Conservation (phyloP, 2,329 filamentous ascomycete species). For the Exophiala dermatitidis region DNA sequence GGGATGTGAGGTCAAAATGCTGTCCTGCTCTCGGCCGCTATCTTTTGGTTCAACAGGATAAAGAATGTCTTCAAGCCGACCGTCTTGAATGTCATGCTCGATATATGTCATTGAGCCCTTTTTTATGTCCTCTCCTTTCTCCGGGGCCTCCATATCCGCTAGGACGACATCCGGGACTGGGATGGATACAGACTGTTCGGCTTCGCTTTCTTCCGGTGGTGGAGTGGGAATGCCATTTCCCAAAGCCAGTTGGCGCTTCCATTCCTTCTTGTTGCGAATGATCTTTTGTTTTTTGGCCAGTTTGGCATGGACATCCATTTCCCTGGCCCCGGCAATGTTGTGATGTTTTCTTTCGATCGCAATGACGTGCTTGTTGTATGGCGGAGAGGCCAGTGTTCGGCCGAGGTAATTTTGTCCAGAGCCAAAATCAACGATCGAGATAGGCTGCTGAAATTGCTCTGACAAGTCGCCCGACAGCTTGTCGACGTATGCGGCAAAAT, state of each 20-base stretch:
- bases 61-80: conserved; percentile 34
- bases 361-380: conserved; percentile 79
- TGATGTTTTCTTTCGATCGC: conserved; percentile 82
- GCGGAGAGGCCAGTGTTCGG: conserved; percentile 71
- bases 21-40: background rate
- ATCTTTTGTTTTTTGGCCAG: conserved; percentile 65
- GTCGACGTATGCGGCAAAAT: conserved; percentile 82
- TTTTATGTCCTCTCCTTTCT: background rate
- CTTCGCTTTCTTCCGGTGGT: conserved; percentile 4
- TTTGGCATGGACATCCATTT: conserved; percentile 75
- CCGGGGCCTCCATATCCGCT: background rate
- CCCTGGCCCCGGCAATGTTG: conserved; percentile 78
- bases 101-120: conserved; percentile 38
- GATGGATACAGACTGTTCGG: background rate
- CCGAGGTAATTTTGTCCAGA: conserved; percentile 96
- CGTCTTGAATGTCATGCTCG: conserved; percentile 40
- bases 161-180: conserved; percentile 2
- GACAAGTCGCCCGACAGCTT: conserved; percentile 54
- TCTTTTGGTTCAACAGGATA: conserved; percentile 27
- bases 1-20: background rate
- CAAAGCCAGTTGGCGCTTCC: conserved; percentile 25
- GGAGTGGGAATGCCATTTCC: conserved; percentile 3
- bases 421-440: conserved; percentile 89
- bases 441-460: conserved; percentile 37
- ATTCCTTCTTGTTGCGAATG: conserved; percentile 70